phyloP scores from a whole-genome alignment of 331 rosid species.

The Malus hybrid region DNA sequence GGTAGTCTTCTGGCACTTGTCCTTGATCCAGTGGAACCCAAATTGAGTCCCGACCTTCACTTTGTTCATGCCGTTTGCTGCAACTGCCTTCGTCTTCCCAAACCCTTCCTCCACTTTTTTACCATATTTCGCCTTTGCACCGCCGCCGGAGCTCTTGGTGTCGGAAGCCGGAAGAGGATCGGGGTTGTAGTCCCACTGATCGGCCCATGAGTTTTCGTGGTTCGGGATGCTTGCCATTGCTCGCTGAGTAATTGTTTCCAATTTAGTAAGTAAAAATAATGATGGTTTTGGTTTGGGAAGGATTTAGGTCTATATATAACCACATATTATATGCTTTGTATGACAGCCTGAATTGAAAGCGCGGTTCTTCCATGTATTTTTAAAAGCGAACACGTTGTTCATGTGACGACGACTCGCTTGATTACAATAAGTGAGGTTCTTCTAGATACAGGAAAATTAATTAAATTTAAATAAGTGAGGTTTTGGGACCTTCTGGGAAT shows the following conservation, averaged over 20 bases:
- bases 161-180: slow-evolving; percentile 3
- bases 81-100: slow-evolving; percentile 24
- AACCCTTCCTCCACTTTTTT: slow-evolving; percentile 19
- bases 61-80: slow-evolving; percentile 24
- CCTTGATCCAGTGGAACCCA: slow-evolving; percentile 33
- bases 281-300: background rate
- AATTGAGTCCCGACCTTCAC: slow-evolving; percentile 27
- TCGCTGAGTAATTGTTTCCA: background rate
- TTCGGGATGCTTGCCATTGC: slow-evolving; percentile 8
- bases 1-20: slow-evolving; percentile 30
- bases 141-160: background rate
- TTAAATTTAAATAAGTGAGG: background rate
- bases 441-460: background rate
- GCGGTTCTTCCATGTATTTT: background rate
- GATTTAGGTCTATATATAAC: background rate
- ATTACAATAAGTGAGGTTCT: background rate
- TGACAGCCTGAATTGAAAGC: background rate
- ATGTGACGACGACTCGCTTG: background rate
- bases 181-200: slow-evolving; percentile 26
- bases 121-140: slow-evolving; percentile 7
- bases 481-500: background rate
- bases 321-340: background rate
- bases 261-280: background rate
- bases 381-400: background rate
- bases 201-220: slow-evolving; percentile 24